A percentile compares a stretch with the other conserved stretches of the same genome.
These are phyloP conservation scores for Themeda triandra DNA, from an alignment of 176 grass and related monocot species.

Conservation along the genomic window DNA sequence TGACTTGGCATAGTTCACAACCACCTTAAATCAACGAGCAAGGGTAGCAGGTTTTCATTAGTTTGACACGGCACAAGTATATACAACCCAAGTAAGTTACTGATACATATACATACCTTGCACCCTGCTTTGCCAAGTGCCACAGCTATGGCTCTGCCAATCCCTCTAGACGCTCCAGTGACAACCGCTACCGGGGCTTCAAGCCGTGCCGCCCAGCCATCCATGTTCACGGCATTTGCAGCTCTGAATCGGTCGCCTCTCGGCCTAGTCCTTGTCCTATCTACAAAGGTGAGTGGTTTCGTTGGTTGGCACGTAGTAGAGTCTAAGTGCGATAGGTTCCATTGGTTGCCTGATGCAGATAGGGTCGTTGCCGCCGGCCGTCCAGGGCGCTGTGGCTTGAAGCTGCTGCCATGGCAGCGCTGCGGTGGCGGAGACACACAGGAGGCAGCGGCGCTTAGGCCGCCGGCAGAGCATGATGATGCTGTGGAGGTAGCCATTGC, in stretches of 20 bases:
- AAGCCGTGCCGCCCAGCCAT: constrained; percentile 1
- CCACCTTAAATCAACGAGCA: constrained; percentile 27
- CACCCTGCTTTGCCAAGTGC: constrained; percentile 77
- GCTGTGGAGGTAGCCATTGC: constrained; percentile 10
- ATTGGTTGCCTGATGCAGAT: background rate
- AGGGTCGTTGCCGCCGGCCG: background rate
- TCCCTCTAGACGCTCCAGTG: constrained; percentile 78
- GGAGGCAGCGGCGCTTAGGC: background rate
- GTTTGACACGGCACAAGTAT: too few relatives aligned
- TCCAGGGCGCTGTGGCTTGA: background rate
- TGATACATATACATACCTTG: constrained; percentile 57
- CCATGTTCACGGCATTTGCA: background rate
- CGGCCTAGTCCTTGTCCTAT: background rate
- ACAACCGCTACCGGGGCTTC: constrained; percentile 38
- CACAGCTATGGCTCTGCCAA: constrained; percentile 73
- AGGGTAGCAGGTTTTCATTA: too few relatives aligned
- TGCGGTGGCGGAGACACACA: background rate
- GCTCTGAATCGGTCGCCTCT: background rate
- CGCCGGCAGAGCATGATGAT: background rate
- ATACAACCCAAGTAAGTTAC: background rate
- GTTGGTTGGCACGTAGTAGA: background rate
- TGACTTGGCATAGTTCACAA: constrained; percentile 90
- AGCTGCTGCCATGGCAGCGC: background rate
- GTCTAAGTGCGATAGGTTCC: background rate
- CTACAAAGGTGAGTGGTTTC: background rate